Evolutionary conservation across 2,329 filamentous ascomycete genomes (phyloP), one percentile per base, ranked within the genome.

Genomic region (Metarhizium brunneum): DNA sequence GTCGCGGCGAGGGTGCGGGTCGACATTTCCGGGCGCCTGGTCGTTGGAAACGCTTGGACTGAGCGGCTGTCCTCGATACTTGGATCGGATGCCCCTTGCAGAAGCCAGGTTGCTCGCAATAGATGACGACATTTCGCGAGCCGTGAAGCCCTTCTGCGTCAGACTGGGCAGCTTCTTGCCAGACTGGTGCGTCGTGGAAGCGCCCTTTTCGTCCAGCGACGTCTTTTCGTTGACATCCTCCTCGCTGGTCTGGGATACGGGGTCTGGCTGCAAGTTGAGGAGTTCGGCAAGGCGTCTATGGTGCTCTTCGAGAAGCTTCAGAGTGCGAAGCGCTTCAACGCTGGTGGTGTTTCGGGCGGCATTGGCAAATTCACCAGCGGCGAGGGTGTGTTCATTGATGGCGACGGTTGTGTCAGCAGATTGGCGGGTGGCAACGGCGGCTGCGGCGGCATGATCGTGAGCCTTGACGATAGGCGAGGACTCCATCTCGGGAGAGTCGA

Each of bases 71-170:
- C 84, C 80, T 58, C 85, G 79, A 57, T 84, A 80, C 58, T 79
- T 80, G 55, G 80, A 78, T 25, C 80, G 78, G 62, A 95, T 95
- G 18, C 91, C 91, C 60, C 91, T 81, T 36, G 90, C 90, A 14
- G 90, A 90, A 14, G 91, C 91, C 47, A 96, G 74, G 65, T 95
- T 95, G 71, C 84, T 95, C 30, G 90, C 90, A 58, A 96, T 95
- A 1, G 90, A 95, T 1, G 90, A 90, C 2, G 86, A 83, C 57
- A 86, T 75, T 56, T 92, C 87, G 56, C 90, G 83, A 30, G 82
- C 76, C 68, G 83, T 67, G 74, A 78, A 77, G 36, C 76, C 74
- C 11, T 75, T 76, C 58, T 74, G 76, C 3, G 68, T 58, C 20
- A 68, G 62, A 16, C 65, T 63, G 11, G 63, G 63, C 61, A 68